A percentile compares a stretch with the other conserved stretches of the same genome.
These are phyloP conservation scores for Pezicula radicicola DNA, from an alignment of 2,329 filamentous ascomycete species.

Conservation along the genomic window DNA sequence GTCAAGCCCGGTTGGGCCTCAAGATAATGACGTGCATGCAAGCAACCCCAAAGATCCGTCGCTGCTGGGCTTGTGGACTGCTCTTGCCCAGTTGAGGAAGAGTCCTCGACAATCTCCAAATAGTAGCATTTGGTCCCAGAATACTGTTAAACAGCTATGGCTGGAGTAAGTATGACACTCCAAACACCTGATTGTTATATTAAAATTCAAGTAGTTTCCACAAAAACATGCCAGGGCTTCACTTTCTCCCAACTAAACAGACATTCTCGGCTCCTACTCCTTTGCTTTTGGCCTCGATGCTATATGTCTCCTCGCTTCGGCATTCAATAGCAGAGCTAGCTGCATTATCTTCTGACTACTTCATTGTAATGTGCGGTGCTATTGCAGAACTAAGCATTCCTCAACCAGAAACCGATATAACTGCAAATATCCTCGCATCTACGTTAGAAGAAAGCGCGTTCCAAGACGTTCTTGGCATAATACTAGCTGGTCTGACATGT, in stretches of 20 bases:
- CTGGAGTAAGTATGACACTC: slow-evolving; percentile 21
- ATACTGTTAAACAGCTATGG: slow-evolving; percentile 32
- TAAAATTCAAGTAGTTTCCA: slow-evolving; percentile 33
- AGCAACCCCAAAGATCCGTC: slow-evolving; percentile 15
- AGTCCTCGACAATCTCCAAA: slow-evolving; percentile 20
- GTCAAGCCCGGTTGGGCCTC: slow-evolving; percentile 5
- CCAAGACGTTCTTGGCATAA: slow-evolving; percentile 38
- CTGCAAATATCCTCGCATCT: slow-evolving; percentile 17
- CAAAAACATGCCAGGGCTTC: slow-evolving; percentile 40
- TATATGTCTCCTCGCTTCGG: slow-evolving; percentile 36
- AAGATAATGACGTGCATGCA: slow-evolving; percentile 11
- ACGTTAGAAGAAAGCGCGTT: slow-evolving; percentile 36
- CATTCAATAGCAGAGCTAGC: slow-evolving; percentile 31
- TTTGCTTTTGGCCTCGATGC: slow-evolving; percentile 39
- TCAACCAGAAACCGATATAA: slow-evolving; percentile 17
- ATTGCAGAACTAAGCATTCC: slow-evolving; percentile 39
- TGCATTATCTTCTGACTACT: slow-evolving; percentile 34
- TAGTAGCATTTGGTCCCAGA: slow-evolving; percentile 29
- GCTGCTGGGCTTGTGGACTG: slow-evolving; percentile 26
- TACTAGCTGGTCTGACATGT: slow-evolving; percentile 37
- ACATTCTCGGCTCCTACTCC: slow-evolving; percentile 39
- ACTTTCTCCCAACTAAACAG: slow-evolving; percentile 41
- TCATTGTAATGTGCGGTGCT: slow-evolving; percentile 33
- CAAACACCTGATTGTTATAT: background rate
- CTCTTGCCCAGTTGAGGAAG: slow-evolving; percentile 26